A percentile compares a stretch with the other conserved stretches of the same genome.
phyloP scores from a whole-genome alignment of 140 eudicot species.

The Erigeron philadelphicus region DNA sequence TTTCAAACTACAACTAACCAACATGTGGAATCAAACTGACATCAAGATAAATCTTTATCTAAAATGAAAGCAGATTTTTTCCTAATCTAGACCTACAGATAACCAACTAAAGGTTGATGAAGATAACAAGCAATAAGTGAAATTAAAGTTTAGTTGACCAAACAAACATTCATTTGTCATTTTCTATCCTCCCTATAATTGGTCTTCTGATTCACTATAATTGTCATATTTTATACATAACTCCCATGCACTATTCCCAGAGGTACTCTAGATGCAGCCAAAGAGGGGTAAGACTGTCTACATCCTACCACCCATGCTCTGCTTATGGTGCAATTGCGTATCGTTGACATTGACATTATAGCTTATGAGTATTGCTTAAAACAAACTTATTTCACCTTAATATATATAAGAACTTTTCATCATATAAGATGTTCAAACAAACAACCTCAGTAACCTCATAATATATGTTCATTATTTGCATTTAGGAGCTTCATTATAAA shows the following conservation, averaged over 20 bases:
- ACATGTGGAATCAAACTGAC: conserved; percentile 26
- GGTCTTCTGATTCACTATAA: too few relatives aligned
- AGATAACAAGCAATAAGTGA: conserved; percentile 15
- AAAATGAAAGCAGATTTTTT: conserved; percentile 20
- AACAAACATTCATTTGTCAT: conserved; percentile 18
- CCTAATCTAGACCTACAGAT: conserved; percentile 4
- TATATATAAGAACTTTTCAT: too few relatives aligned
- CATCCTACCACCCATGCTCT: too few relatives aligned
- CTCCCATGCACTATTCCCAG: too few relatives aligned
- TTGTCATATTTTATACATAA: too few relatives aligned
- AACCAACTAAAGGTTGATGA: conserved; percentile 10
- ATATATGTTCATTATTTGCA: not conserved
- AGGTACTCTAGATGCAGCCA: too few relatives aligned
- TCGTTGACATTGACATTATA: too few relatives aligned
- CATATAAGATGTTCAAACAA: not conserved
- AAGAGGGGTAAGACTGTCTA: too few relatives aligned
- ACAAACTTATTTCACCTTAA: too few relatives aligned
- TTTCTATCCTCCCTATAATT: not conserved
- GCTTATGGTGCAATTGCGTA: too few relatives aligned
- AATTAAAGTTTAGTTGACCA: conserved; percentile 17
- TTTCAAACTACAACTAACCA: conserved; percentile 9
- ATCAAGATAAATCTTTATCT: conserved; percentile 19
- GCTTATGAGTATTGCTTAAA: too few relatives aligned
- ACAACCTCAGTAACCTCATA: too few relatives aligned
- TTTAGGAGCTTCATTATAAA: conserved; percentile 7